These are phyloP conservation scores for Amanita muscaria DNA, from an alignment of 768 basidiomycete genomes.

Conservation along the genomic window DNA sequence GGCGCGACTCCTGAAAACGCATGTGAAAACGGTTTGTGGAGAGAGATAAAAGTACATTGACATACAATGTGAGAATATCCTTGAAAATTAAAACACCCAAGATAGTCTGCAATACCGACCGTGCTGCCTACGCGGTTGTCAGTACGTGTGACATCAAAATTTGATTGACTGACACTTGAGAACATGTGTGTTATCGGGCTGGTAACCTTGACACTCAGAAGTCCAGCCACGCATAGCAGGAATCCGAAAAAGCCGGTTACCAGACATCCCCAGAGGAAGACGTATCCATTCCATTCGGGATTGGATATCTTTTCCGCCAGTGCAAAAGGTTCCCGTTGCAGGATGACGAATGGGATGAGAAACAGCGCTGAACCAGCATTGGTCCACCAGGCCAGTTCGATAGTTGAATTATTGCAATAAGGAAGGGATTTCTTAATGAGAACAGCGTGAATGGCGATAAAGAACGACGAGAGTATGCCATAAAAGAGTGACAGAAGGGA, in stretches of 20 bases:
- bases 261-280: conserved; percentile 56
- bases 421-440: conserved; percentile 65
- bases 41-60: conserved; percentile 11
- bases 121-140: conserved; percentile 47
- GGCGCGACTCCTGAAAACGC: conserved; percentile 44
- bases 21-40: background rate
- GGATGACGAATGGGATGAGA: conserved; percentile 52
- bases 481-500: conserved; percentile 56
- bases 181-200: conserved; percentile 85
- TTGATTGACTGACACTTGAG: conserved; percentile 45
- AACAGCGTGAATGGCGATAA: conserved; percentile 70
- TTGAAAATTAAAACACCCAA: conserved; percentile 70
- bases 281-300: conserved; percentile 37
- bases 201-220: conserved; percentile 76
- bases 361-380: conserved; percentile 61
- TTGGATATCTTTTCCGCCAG: conserved; percentile 31
- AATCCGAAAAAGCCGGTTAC: conserved; percentile 77
- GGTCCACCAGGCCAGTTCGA: conserved; percentile 73
- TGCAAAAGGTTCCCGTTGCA: conserved; percentile 43
- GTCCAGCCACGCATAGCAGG: conserved; percentile 67
- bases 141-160: conserved; percentile 6
- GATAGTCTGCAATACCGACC: conserved; percentile 78
- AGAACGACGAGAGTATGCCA: conserved; percentile 62
- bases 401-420: conserved; percentile 60
- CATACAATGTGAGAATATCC: conserved; percentile 67